These are phyloP conservation scores for Penicillium decumbens DNA, from an alignment of 2,329 filamentous ascomycete species.

Conservation along the genomic window DNA sequence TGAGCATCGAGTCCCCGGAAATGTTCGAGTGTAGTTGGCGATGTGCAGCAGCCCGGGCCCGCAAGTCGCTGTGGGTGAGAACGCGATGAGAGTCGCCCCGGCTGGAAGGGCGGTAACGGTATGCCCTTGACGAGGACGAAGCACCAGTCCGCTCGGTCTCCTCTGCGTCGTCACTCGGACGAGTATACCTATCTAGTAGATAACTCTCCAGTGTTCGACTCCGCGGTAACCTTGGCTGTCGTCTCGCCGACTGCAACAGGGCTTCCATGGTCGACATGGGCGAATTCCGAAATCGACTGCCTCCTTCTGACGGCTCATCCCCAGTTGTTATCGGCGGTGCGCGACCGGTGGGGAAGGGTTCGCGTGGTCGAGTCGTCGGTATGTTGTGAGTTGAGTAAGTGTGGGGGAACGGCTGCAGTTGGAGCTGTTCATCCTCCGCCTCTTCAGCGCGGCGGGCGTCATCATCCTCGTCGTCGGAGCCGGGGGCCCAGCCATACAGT, in stretches of 20 bases:
- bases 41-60: slow-evolving; percentile 34
- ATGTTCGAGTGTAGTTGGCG: slow-evolving; percentile 35
- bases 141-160: slow-evolving; percentile 21
- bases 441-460: slow-evolving; percentile 20
- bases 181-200: slow-evolving; percentile 34
- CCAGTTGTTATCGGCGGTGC: slow-evolving; percentile 14
- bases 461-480: slow-evolving; percentile 36
- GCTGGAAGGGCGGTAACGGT: slow-evolving; percentile 32
- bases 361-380: slow-evolving; percentile 22
- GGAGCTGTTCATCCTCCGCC: slow-evolving; percentile 28
- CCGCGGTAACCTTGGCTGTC: slow-evolving; percentile 38
- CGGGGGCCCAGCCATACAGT: slow-evolving; percentile 59
- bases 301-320: slow-evolving; percentile 24
- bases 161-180: slow-evolving; percentile 22
- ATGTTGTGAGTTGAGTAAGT: slow-evolving; percentile 25
- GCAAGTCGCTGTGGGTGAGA: slow-evolving; percentile 33
- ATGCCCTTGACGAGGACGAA: slow-evolving; percentile 21
- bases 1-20: slow-evolving; percentile 42
- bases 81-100: slow-evolving; percentile 27
- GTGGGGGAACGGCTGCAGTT: slow-evolving; percentile 27
- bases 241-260: slow-evolving; percentile 40
- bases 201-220: slow-evolving; percentile 40
- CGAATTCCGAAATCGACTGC: slow-evolving; percentile 20
- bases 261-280: slow-evolving; percentile 36
- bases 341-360: slow-evolving; percentile 21